Percentiles rank a stretch among this genome's conserved stretches.
Conservation (phyloP, 805 yeast species). For the Metschnikowia corniflorae region DNA sequence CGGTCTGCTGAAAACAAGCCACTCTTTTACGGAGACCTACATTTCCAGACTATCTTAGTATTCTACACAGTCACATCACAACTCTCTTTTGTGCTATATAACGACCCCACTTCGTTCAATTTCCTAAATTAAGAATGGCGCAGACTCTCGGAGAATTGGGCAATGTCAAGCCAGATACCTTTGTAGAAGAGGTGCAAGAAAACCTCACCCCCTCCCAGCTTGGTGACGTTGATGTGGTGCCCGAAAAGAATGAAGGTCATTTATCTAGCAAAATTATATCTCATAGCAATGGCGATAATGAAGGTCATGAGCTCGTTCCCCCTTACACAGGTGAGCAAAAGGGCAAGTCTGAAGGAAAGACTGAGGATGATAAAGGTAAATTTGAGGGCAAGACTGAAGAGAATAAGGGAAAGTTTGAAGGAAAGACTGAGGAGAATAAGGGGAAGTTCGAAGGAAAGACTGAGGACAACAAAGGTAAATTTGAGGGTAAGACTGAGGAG, state of each 20-base stretch:
- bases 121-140: constrained; percentile 1
- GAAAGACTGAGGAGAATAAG: constrained; percentile 10
- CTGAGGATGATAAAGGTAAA: constrained; percentile 12
- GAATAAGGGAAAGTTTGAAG: constrained; percentile 16
- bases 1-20: too few species aligned
- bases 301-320: constrained; percentile 7
- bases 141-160: constrained; percentile 18
- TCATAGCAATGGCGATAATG: constrained; percentile 5
- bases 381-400: constrained; percentile 10
- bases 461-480: constrained; percentile 6
- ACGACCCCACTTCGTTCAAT: neutral
- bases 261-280: constrained; percentile 1
- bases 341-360: constrained; percentile 11
- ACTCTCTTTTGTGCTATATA: too few species aligned
- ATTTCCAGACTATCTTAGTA: too few species aligned
- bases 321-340: constrained; percentile 11
- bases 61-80: too few species aligned
- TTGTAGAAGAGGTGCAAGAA: constrained; percentile 9
- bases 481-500: constrained; percentile 10
- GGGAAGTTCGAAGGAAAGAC: constrained; percentile 12
- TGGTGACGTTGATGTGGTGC: constrained; percentile 8
- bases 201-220: constrained; percentile 8
- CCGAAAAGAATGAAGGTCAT: constrained; percentile 5
- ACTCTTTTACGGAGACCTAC: too few species aligned
- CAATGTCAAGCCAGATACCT: constrained; percentile 7